Evolutionary conservation across 1,139 yeast species (phyloP), one percentile per base, ranked within the genome.

Genomic region (Geotrichum histeridarum): DNA sequence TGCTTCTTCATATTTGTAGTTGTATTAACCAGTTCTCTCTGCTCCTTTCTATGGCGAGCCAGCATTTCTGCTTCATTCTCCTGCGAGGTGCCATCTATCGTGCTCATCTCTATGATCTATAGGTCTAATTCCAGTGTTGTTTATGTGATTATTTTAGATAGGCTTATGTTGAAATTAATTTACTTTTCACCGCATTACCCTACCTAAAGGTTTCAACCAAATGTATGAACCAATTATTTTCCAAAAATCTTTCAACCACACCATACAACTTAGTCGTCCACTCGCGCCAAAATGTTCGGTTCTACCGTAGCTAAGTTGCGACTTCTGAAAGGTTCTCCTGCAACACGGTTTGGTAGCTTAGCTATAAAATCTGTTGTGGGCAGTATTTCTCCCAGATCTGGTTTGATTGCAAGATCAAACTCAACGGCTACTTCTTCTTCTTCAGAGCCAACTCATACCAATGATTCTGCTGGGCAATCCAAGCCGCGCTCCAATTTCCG

Each of bases 1-100:
- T 84, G 93, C 63, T 88, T 87, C 72, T 85, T 87, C 76, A 89
- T 71, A 1, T 86, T 84, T 0, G 95, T 87, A 31, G 82, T 75
- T 38, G 79, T 77, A 11, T 86, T 83, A 18, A 80, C 75, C 58
- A 88, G 73, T 56, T 87, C 91, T 60, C 81, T 78, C 57, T 71
- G 71, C 68, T 89, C 95, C 64, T 82, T 83, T 62, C 81, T 77
- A 63, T 90, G 96, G 56, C 84, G 77, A 1, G 80, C 75, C 17
- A 80, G 60, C 17, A 87, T 55, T 44, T 80, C 83, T 22, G 85
- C 91, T 61, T 72, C 73, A 1, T 73, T 67, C 42, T 75, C 78
- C 17, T 18, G 39, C 31, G 17, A 14, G 5, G 42, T 33, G 5
- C 35, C 30, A 8, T 33, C 32, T 14, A 31, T 9, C 11, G 38